These are phyloP conservation scores for Blumeria graminis DNA, from an alignment of 2,329 filamentous ascomycete species.

Conservation along the genomic window DNA sequence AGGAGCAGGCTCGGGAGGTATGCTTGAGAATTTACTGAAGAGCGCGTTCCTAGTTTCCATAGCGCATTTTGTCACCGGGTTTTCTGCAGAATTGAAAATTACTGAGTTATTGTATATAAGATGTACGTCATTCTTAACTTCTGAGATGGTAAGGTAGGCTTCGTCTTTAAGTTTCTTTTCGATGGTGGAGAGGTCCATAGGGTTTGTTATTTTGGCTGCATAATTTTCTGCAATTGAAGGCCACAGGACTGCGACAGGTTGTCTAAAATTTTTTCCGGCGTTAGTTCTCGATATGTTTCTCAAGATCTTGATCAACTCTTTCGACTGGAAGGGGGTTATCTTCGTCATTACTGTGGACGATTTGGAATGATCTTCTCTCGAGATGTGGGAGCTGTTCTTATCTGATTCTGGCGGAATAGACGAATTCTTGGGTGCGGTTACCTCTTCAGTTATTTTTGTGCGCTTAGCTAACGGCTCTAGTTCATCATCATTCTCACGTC, in stretches of 20 bases:
- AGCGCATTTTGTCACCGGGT: slow-evolving; percentile 39
- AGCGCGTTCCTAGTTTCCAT: slow-evolving; percentile 33
- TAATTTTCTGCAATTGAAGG: slow-evolving; percentile 55
- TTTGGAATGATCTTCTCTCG: neutral
- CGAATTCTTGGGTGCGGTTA: slow-evolving; percentile 1
- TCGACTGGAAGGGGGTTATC: slow-evolving; percentile 34
- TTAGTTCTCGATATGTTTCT: slow-evolving; percentile 71
- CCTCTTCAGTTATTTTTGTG: slow-evolving; percentile 28
- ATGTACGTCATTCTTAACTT: slow-evolving; percentile 49
- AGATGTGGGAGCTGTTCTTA: neutral
- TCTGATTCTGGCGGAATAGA: neutral
- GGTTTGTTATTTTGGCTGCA: slow-evolving; percentile 40
- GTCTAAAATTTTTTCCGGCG: slow-evolving; percentile 48
- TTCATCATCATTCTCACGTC: slow-evolving; percentile 49
- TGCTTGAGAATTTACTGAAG: slow-evolving; percentile 25
- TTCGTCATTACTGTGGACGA: neutral
- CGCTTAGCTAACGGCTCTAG: slow-evolving; percentile 55
- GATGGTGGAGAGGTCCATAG: slow-evolving; percentile 67
- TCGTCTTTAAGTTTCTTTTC: slow-evolving; percentile 50
- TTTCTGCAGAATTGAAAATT: slow-evolving; percentile 58
- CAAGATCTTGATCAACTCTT: slow-evolving; percentile 39
- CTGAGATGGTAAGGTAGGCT: slow-evolving; percentile 43
- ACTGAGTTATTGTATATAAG: slow-evolving; percentile 59
- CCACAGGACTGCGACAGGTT: slow-evolving; percentile 54
- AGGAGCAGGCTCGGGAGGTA: slow-evolving; percentile 24